A percentile compares a stretch with the other conserved stretches of the same genome.
These are phyloP conservation scores for Zizania latifolia DNA, from an alignment of 176 grass and related monocot genomes.

Conservation along the genomic window DNA sequence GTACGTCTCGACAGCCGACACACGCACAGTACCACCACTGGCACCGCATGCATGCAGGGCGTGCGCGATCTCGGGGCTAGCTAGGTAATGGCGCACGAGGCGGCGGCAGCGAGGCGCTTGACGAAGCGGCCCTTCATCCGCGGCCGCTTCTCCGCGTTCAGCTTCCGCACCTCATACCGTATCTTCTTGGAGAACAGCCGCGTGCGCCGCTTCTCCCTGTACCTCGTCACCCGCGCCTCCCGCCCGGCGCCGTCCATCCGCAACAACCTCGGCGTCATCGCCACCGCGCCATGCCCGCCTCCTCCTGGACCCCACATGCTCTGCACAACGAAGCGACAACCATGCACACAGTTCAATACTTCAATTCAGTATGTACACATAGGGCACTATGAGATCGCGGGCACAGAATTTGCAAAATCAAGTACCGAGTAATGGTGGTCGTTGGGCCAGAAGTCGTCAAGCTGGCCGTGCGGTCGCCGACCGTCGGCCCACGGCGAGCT, in stretches of 20 bases:
- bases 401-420: background rate
- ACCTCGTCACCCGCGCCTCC: constrained; percentile 70
- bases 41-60: too few species aligned
- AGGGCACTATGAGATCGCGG: background rate
- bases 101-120: constrained; percentile 41
- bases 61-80: background rate
- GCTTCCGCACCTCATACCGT: constrained; percentile 94
- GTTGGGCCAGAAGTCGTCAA: constrained; percentile 44
- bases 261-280: background rate
- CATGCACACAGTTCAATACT: background rate
- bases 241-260: constrained; percentile 36
- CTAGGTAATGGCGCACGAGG: constrained; percentile 29
- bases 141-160: constrained; percentile 95
- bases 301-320: constrained; percentile 39
- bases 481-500: constrained; percentile 83
- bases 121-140: constrained; percentile 97
- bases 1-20: background rate
- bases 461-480: constrained; percentile 39
- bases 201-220: constrained; percentile 95
- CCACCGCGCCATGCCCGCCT: constrained; percentile 2
- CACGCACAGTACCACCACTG: background rate
- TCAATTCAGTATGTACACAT: background rate
- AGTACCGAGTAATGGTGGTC: constrained; percentile 43
- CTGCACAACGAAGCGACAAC: constrained; percentile 29
- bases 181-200: constrained; percentile 98